Evolutionary conservation across 1,284 basidiomycete genomes (phyloP), one percentile per base, ranked within the genome.

Genomic region (Apiotrichum akiyoshidainum): DNA sequence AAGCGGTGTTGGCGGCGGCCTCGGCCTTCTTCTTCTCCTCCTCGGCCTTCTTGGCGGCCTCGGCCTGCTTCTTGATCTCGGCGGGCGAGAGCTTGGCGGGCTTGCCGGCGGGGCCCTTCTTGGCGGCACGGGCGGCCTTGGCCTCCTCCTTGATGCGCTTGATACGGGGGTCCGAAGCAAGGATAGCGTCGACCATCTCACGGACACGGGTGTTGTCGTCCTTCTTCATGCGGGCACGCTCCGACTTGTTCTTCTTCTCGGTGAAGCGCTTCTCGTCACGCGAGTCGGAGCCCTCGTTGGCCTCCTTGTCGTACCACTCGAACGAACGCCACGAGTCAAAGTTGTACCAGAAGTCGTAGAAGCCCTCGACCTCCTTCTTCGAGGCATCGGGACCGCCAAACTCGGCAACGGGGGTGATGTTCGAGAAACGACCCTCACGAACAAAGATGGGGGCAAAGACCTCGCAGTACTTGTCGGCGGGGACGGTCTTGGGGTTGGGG

Each of bases 331-430:
- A 99, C 71, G 88, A 91, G 79, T 98, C 94, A 79, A 99, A 97
- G 84, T 96, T 96, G 84, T 98, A 98, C 90, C 92, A 99, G 79
- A 95, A 97, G 80, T 97, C 89, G 83, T 98, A 99, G 82, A 99
- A 98, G 19, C 81, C 83, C 78, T 97, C 90, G 62, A 98, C 94
- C 60, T 86, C 84, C 60, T 86, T 84, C 79, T 95, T 94, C 61
- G 85, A 76, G 26, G 88, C 86, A 61, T 89, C 84, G 61, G 83
- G 80, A 46, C 80, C 79, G 21, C 95, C 94, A 22, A 98, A 83
- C 65, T 82, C 78, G 14, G 92, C 92, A 7, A 94, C 92, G n/a
- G 93, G 91, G 71, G 89, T 86, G 58, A 79, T 83, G 70, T 87
- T 88, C 71, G 90, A 94, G 84, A 99, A 99, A 48, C 94, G 86